Conservation (phyloP, 2,329 filamentous ascomycete genomes). For the Balansia obtecta region DNA sequence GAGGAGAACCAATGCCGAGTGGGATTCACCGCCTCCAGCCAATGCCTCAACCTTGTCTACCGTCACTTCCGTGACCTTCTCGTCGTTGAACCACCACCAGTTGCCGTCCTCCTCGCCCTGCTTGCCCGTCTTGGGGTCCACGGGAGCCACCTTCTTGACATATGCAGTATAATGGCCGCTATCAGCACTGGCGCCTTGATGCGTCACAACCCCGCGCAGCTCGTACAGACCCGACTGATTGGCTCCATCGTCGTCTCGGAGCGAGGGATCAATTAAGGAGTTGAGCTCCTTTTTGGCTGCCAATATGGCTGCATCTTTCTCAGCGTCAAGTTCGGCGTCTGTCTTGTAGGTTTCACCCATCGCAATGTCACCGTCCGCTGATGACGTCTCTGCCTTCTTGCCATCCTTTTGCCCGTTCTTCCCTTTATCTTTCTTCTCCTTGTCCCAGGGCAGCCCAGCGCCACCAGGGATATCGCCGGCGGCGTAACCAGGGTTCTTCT, state of each 20-base stretch:
- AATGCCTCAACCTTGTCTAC: slow-evolving; percentile 83
- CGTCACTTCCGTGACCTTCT: slow-evolving; percentile 87
- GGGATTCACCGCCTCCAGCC: slow-evolving; percentile 77
- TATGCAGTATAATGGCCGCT: slow-evolving; percentile 97
- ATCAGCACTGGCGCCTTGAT: slow-evolving; percentile 92
- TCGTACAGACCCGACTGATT: slow-evolving; percentile 96
- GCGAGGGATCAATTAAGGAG: slow-evolving; percentile 59
- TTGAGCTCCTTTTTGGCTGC: slow-evolving; percentile 81
- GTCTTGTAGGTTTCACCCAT: slow-evolving; percentile 81
- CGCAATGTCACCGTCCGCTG: slow-evolving; percentile 51
- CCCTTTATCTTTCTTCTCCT: slow-evolving; percentile 38
- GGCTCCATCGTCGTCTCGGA: slow-evolving; percentile 65
- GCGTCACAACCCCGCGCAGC: slow-evolving; percentile 84
- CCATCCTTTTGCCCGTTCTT: slow-evolving; percentile 31
- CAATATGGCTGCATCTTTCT: slow-evolving; percentile 62
- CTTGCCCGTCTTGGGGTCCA: slow-evolving; percentile 67
- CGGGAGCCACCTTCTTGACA: slow-evolving; percentile 73
- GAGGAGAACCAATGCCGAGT: slow-evolving; percentile 69
- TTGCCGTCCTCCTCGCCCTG: slow-evolving; percentile 74
- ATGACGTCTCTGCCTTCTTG: slow-evolving; percentile 18
- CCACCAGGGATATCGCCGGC: slow-evolving; percentile 32
- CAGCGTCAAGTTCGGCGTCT: slow-evolving; percentile 82
- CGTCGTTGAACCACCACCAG: slow-evolving; percentile 99
- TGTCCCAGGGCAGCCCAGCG: slow-evolving; percentile 37
- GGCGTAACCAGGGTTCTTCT: slow-evolving; percentile 43